Evolutionary conservation across 768 basidiomycete species (phyloP).

Genomic region (Kwoniella dendrophila): DNA sequence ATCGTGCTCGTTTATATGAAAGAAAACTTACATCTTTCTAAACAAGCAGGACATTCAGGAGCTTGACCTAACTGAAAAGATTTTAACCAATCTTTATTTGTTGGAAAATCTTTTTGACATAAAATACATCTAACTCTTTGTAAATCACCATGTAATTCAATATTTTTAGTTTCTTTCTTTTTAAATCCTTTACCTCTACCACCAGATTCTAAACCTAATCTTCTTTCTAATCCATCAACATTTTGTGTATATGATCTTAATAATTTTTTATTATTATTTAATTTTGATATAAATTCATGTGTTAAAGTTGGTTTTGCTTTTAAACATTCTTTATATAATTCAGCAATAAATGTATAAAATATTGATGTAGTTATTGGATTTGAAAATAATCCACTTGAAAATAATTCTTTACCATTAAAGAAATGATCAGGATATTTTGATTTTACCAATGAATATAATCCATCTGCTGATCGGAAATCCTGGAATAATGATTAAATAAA

Average conservation of each 20-base stretch:
- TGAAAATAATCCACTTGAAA: conserved; percentile 88
- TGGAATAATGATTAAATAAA: conserved; percentile 49
- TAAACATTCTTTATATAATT: conserved; percentile 72
- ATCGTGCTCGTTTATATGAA: too few relatives aligned
- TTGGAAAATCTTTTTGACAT: conserved; percentile 79
- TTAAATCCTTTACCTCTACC: conserved; percentile 67
- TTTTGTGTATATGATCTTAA: conserved; percentile 95
- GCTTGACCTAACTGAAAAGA: conserved; percentile 71
- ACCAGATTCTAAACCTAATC: conserved; percentile 73
- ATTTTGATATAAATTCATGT: conserved; percentile 80
- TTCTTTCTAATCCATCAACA: conserved; percentile 90
- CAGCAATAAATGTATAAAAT: conserved; percentile 93
- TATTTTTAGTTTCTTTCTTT: conserved; percentile 75
- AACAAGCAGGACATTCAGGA: conserved; percentile 85
- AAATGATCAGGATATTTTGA: conserved; percentile 78
- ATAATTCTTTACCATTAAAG: conserved; percentile 89
- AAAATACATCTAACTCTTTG: conserved; percentile 83
- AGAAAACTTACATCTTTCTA: conserved; percentile 69
- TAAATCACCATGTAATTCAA: conserved; percentile 93
- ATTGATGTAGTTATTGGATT: conserved; percentile 80
- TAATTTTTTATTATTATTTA: conserved; percentile 81
- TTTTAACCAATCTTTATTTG: conserved; percentile 65
- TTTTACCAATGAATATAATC: conserved; percentile 87
- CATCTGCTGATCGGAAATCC: conserved; percentile 96
- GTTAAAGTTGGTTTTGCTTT: conserved; percentile 77